Percentiles rank a stretch among this genome's conserved stretches.
These are phyloP conservation scores for Brettanomyces bruxellensis DNA, from an alignment of 805 yeast species.

Conservation along the genomic window DNA sequence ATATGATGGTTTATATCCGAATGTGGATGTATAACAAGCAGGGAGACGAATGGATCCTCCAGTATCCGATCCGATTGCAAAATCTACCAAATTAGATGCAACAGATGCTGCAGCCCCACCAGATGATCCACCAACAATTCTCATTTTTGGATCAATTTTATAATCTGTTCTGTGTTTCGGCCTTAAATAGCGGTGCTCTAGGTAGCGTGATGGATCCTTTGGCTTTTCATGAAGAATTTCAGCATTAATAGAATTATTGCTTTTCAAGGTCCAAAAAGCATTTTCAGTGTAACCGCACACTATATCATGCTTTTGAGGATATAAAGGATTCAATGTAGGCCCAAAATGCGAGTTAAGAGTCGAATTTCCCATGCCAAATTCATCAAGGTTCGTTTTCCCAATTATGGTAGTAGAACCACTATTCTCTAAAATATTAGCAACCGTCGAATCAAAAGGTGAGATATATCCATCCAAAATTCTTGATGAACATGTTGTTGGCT, in stretches of 20 bases:
- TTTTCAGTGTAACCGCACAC: slow-evolving; percentile 15
- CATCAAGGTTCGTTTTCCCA: slow-evolving; percentile 91
- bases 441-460: slow-evolving; percentile 82
- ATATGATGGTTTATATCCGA: slow-evolving; percentile 90
- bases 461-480: slow-evolving; percentile 44
- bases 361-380: slow-evolving; percentile 94
- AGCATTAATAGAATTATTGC: slow-evolving; percentile 4
- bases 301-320: slow-evolving; percentile 13
- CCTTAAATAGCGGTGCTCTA: slow-evolving; percentile 7
- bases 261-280: slow-evolving; percentile 15
- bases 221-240: slow-evolving; percentile 1
- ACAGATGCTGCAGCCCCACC: slow-evolving; percentile 97
- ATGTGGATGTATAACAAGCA: slow-evolving; percentile 73
- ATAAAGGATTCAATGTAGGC: slow-evolving; percentile 44
- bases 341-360: slow-evolving; percentile 51
- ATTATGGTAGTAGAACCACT: slow-evolving; percentile 40
- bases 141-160: slow-evolving; percentile 16
- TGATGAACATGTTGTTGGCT: slow-evolving; percentile 76
- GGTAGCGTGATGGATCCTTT: neutral
- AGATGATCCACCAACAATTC: slow-evolving; percentile 82
- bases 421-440: slow-evolving; percentile 40
- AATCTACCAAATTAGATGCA: slow-evolving; percentile 58
- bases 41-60: slow-evolving; percentile 96
- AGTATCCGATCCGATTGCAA: slow-evolving; percentile 89
- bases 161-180: slow-evolving; percentile 11